Evolutionary conservation across 2,329 filamentous ascomycete genomes (phyloP).

Genomic region (Fusarium pseudonygamai): DNA sequence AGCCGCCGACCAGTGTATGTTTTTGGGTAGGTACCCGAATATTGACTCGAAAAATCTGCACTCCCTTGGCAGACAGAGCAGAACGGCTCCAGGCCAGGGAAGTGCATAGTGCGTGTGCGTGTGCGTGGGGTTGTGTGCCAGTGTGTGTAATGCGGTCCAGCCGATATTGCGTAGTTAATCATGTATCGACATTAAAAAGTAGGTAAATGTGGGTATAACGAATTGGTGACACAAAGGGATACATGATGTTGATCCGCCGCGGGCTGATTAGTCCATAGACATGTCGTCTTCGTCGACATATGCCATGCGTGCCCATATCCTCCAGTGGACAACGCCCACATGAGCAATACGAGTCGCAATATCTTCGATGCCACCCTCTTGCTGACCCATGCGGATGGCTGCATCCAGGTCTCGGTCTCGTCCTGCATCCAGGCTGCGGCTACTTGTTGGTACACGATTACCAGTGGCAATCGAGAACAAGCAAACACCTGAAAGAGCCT

Average conservation of each 20-base stretch:
- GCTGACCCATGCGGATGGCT: slow-evolving; percentile 54
- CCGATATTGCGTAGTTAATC: slow-evolving; percentile 20
- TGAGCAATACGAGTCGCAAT: slow-evolving; percentile 84
- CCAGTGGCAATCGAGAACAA: slow-evolving; percentile 66
- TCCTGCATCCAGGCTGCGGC: slow-evolving; percentile 47
- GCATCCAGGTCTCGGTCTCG: slow-evolving; percentile 48
- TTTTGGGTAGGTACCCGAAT: slow-evolving; percentile 2
- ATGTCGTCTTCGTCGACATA: slow-evolving; percentile 64
- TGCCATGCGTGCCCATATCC: slow-evolving; percentile 82
- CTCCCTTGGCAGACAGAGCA: not conserved
- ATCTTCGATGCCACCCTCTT: slow-evolving; percentile 67
- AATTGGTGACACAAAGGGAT: slow-evolving; percentile 23
- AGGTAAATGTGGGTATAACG: slow-evolving; percentile 31
- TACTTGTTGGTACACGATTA: slow-evolving; percentile 54
- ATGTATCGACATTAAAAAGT: slow-evolving; percentile 36
- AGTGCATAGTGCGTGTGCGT: not conserved
- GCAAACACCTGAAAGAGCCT: slow-evolving; percentile 60
- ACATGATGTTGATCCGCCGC: slow-evolving; percentile 3
- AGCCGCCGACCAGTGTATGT: slow-evolving; percentile 25
- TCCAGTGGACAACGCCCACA: slow-evolving; percentile 87
- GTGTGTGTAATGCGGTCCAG: slow-evolving; percentile 27
- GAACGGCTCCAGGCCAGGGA: not conserved
- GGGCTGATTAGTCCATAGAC: slow-evolving; percentile 43
- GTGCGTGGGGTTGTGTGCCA: not conserved
- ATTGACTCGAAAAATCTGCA: not conserved